Evolutionary conservation across 257 asterid genomes (phyloP).

Genomic region (Echites panduratus): DNA sequence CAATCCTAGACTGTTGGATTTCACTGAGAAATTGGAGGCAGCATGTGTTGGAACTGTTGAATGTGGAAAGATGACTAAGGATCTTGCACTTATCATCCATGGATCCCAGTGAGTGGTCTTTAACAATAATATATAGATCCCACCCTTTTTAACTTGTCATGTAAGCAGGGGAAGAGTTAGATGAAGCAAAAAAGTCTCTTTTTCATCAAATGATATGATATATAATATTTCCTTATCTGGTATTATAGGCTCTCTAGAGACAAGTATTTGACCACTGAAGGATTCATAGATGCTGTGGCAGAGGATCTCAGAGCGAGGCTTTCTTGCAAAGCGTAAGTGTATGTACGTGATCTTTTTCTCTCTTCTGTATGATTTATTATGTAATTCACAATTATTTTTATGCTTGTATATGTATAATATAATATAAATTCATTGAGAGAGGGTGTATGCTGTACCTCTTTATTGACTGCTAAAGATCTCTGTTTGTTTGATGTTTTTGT

Average conservation of each 20-base stretch:
- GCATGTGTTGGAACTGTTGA: conserved; percentile 91
- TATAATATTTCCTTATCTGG: background rate
- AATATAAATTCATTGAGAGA: background rate
- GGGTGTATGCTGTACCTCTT: background rate
- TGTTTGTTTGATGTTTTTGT: background rate
- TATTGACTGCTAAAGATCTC: background rate
- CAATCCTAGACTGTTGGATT: conserved; percentile 74
- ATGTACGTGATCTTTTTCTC: background rate
- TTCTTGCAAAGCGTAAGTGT: conserved; percentile 35
- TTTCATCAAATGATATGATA: background rate
- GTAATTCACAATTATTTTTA: background rate
- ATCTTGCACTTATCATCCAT: conserved; percentile 87
- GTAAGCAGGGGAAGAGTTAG: background rate
- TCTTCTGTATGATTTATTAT: background rate
- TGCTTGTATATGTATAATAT: conserved; percentile 7
- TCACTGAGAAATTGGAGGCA: conserved; percentile 84
- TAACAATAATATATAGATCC: too few relatives aligned
- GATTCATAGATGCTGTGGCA: conserved; percentile 92
- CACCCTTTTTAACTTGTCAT: too few relatives aligned
- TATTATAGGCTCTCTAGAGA: conserved; percentile 60
- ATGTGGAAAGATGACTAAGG: conserved; percentile 97
- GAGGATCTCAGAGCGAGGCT: conserved; percentile 75
- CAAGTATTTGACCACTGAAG: conserved; percentile 73
- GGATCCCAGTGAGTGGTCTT: conserved; percentile 71
- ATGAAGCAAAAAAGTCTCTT: background rate